Base-by-base conservation (phyloP, 441 rosid species). In the Adansonia gregorii region DNA sequence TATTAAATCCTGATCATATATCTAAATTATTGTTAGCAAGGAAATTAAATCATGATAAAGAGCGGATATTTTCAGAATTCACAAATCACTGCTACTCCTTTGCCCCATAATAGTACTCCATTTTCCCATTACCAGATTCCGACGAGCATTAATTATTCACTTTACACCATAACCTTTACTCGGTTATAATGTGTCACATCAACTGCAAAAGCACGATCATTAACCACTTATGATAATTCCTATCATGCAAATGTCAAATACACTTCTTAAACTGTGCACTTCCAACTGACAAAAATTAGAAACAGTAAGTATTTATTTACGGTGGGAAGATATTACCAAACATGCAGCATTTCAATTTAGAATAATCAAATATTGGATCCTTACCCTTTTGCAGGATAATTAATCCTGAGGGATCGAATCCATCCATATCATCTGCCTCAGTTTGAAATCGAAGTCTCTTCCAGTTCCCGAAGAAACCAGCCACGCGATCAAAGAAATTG, bases 401-500 rank as follows among this genome's bases (percentile, higher is more conserved):
- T 72, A 96, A 31, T 76, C 95, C 96, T 0, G 98, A 96, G 58
- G 97, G 96, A 83, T 96, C 97, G 79, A 94, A 94, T 27, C 99
- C 98, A 73, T 92, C 97, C 78, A 88, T 81, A 81, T 93, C 95
- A 69, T 94, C 97, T 2, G 86, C 88, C 79, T 94, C 98, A 6
- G 92, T 89, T 86, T 89, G 97, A 82, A 91, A 90, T 78, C 86
- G 85, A 81, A 91, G 88, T 84, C 90, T 83, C 89, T 92, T 94
- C 98, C 98, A 96, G 86, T 89, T 91, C 79, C 98, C 99, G 63
- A 96, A 92, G 88, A 93, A 96, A 80, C 80, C 87, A 76, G 94
- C 88, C 73, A 96, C 86, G 59, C 92, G 93, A 79, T 91, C 91
- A 78, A 93, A 94, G 85, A 96, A 96, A 82, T 93, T 96, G 92